Evolutionary conservation across 768 basidiomycete species (phyloP).

Genomic region (Boletellus ananiceps): DNA sequence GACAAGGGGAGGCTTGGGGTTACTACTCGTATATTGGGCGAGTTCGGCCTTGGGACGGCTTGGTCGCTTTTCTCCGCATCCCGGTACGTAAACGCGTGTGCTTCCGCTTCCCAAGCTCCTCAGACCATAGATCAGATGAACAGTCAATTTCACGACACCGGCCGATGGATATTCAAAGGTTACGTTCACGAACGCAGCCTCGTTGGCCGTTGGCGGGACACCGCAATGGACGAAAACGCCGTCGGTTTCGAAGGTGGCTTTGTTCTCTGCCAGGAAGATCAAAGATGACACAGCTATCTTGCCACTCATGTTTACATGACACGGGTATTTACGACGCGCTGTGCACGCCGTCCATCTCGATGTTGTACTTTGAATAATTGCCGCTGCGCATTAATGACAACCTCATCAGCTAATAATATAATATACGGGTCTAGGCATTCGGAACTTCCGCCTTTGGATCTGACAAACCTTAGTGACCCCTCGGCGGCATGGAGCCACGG

Average conservation of each 20-base stretch:
- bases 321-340: conserved; percentile 13
- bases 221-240: conserved; percentile 34
- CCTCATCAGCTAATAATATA: conserved; percentile 6
- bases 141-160: conserved; percentile 27
- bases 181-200: conserved; percentile 48
- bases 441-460: neutral
- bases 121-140: conserved; percentile 31
- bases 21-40: conserved; percentile 43
- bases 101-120: conserved; percentile 2
- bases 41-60: conserved; percentile 49
- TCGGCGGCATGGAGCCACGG: conserved; percentile 5
- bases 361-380: conserved; percentile 13
- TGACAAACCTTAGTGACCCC: neutral
- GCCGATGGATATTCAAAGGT: conserved; percentile 50
- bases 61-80: conserved; percentile 42
- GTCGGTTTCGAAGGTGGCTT: conserved; percentile 52
- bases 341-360: conserved; percentile 5
- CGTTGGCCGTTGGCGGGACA: conserved; percentile 54
- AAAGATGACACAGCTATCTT: conserved; percentile 11
- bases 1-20: conserved; percentile 48
- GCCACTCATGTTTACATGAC: conserved; percentile 12
- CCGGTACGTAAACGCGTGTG: conserved; percentile 34
- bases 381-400: conserved; percentile 12
- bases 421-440: neutral
- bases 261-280: conserved; percentile 36